Percentiles rank a stretch among this genome's conserved stretches.
phyloP scores from a whole-genome alignment of 331 rosid species.

The Pyracantha coccinea region DNA sequence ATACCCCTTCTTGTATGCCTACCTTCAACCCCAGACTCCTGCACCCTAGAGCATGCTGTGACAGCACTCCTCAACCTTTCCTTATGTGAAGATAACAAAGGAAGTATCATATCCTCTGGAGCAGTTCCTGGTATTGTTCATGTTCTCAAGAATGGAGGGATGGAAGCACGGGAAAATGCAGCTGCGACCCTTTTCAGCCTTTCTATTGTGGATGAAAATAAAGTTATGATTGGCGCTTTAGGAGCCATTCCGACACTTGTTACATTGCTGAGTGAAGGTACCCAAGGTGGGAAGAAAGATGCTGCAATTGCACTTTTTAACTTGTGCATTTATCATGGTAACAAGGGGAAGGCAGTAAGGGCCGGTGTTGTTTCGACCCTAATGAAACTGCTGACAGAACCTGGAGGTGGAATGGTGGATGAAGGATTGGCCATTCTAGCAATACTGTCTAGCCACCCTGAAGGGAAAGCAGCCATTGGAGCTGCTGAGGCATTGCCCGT shows the following conservation, averaged over 20 bases:
- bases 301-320: constrained; percentile 98
- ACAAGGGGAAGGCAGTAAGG: constrained; percentile 91
- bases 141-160: constrained; percentile 83
- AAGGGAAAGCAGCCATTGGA: constrained; percentile 80
- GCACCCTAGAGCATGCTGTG: constrained; percentile 94
- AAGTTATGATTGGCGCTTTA: constrained; percentile 72
- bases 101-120: constrained; percentile 64
- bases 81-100: constrained; percentile 82
- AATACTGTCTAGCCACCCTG: constrained; percentile 77
- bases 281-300: constrained; percentile 95
- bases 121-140: constrained; percentile 91
- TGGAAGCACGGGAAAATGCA: constrained; percentile 99
- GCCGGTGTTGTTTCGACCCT: constrained; percentile 84
- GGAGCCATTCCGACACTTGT: constrained; percentile 96
- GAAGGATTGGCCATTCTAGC: constrained; percentile 96
- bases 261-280: constrained; percentile 76
- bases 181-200: constrained; percentile 98
- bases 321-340: constrained; percentile 86
- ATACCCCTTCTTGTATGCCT: constrained; percentile 82
- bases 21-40: constrained; percentile 63
- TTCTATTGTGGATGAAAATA: constrained; percentile 83
- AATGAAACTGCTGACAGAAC: constrained; percentile 77
- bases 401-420: constrained; percentile 86
- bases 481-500: constrained; percentile 69
- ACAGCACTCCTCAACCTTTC: constrained; percentile 96